Evolutionary conservation across 2,329 filamentous ascomycete genomes (phyloP), one percentile per base, ranked within the genome.

Genomic region (Chalaropsis ovoidea): DNA sequence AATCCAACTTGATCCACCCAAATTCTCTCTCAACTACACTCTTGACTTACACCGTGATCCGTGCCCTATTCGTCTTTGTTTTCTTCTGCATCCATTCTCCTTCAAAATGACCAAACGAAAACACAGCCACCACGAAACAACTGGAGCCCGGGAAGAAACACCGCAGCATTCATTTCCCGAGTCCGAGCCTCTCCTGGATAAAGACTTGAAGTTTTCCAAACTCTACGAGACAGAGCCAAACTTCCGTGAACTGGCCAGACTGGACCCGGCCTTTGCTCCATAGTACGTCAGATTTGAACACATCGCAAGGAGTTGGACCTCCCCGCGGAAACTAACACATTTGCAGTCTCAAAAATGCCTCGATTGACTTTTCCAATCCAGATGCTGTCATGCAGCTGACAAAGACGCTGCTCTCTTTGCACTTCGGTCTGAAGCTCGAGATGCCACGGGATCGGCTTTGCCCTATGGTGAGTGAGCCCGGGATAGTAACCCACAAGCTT

Each of bases 291-390:
- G 31, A n/a, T 1, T 35, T 15, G 10, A n/a, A 31, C 56, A 42
- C 49, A 39, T 10, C 15, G 42, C 15, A 8, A 24, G n/a, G 39
- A n/a, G 15, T 39, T 39, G 35, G 35, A 10, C 35, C 4, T 39
- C 8, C 8, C 8, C 35, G 8, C 5, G 31, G 24, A 27, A 17
- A 17, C 41, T 47, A 62, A 47, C 42, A 19, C 24, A 1, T 47
- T 13, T 58, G 49, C 65, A 78, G 76, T 6, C 69, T 77, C 47
- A 75, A 75, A 43, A 69, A 74, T 17, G 73, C 77, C 8, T 83
- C 86, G 69, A 78, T 96, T 31, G 85, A 96, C 75, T 97, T 97
- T 71, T 86, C 84, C 63, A 82, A 96, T 71, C 87, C 92, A 3
- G 77, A 80, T 62, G 84, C 89, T 24, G 83, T 95, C 8, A 83